Base-by-base conservation (phyloP, 2,329 filamentous ascomycete species). In the Geosmithia putterillii region DNA sequence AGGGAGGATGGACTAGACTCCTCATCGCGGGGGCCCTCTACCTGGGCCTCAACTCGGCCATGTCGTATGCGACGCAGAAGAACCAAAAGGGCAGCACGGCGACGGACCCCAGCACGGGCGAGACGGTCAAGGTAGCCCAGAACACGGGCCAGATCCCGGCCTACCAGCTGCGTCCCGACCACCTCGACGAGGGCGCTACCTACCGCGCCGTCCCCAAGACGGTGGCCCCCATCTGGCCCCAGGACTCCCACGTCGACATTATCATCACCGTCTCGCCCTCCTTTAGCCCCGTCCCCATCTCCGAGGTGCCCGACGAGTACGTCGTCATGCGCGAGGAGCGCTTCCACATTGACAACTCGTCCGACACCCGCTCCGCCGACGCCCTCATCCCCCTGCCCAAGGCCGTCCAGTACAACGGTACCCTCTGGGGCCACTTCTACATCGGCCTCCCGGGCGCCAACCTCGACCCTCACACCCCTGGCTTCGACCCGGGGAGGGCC, bases 391-490 rank as follows among this genome's bases (percentile, higher is more conserved):
- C 71, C 3, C 79, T 96, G 4, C 90, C 92, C 3, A 70, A 71
- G 48, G 71, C 77, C 37, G 88, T 94, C 1, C 89, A 95, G 69
- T 74, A 88, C 51, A 96, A 96, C 59, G 88, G 86, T 28, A 95
- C 90, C 1, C 74, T 98, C 9, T 95, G 86, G 80, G 90, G 86
- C 2, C 92, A 98, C 61, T 94, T 96, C 63, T 95, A 88, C 54
- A 69, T 96, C 47, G 86, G 79, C 10, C 76, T 94, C 50, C 67
- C 79, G 9, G 90, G 89, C 43, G 76, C 77, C 46, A 71, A 76
- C 44, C 67, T 95, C 25, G 90, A 96, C 55, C 90, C 90, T 3
- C 73, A 73, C 9, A 73, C 77, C 44, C 68, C 78, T 1, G 72
- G 71, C 45, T 98, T 86, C 60, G 84, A 94, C 58, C 66, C 79